Percentiles rank a stretch among this genome's conserved stretches.
phyloP scores from a whole-genome alignment of 768 basidiomycete species.

The Rubroboletus pulcherrimus region DNA sequence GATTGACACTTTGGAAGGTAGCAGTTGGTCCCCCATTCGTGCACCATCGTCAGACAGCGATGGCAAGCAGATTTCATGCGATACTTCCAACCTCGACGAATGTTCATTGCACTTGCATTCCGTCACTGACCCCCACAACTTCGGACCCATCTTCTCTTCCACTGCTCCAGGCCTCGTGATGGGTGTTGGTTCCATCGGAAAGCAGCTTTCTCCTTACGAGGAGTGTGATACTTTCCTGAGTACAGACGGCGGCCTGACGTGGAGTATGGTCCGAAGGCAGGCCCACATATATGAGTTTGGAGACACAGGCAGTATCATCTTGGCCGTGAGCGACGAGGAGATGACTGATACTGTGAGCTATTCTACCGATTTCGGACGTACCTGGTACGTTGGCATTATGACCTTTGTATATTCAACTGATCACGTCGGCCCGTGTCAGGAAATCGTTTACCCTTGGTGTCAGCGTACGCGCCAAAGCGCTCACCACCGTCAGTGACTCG shows the following conservation, averaged over 20 bases:
- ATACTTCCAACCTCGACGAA: constrained; percentile 46
- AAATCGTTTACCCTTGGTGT: constrained; percentile 64
- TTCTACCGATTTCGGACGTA: constrained; percentile 76
- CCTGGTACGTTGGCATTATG: constrained; percentile 59
- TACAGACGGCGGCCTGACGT: constrained; percentile 81
- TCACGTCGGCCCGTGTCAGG: constrained; percentile 42
- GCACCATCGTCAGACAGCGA: constrained; percentile 53
- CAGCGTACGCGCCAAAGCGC: constrained; percentile 63
- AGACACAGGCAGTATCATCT: constrained; percentile 75
- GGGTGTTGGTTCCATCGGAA: constrained; percentile 91
- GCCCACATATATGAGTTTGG: constrained; percentile 97
- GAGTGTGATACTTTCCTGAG: constrained; percentile 94
- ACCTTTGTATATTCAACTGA: neutral
- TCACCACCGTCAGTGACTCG: constrained; percentile 92
- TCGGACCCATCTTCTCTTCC: constrained; percentile 90
- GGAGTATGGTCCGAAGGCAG: constrained; percentile 70
- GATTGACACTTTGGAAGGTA: constrained; percentile 36
- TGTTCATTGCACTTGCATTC: constrained; percentile 93
- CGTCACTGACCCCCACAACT: constrained; percentile 89
- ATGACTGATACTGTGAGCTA: constrained; percentile 65
- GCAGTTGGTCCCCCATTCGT: constrained; percentile 74
- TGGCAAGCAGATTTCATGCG: constrained; percentile 61
- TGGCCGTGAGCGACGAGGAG: constrained; percentile 85
- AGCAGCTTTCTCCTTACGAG: constrained; percentile 63
- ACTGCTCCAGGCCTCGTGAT: constrained; percentile 93